These are phyloP conservation scores for Komagataella pastoris DNA, from an alignment of 805 yeast species.

Conservation along the genomic window DNA sequence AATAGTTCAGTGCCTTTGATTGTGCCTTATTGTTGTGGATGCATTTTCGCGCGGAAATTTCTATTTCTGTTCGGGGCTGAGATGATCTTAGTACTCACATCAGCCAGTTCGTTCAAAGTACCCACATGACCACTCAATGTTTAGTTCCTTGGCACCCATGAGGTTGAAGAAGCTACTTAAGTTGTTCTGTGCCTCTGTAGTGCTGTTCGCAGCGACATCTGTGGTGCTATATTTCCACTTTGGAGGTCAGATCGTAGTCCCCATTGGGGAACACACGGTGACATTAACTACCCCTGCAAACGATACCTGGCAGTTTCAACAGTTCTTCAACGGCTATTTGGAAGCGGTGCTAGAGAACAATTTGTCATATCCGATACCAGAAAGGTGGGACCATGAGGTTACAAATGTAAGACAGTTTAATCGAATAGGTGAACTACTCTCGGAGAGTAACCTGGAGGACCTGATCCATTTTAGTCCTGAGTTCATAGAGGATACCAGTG, in stretches of 20 bases:
- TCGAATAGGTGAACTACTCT: slow-evolving; percentile 12
- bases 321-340: slow-evolving; percentile 14
- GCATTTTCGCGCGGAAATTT: not conserved
- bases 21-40: not conserved
- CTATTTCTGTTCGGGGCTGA: not conserved
- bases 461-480: slow-evolving; percentile 17
- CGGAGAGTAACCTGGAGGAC: slow-evolving; percentile 13
- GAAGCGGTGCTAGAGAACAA: slow-evolving; percentile 15
- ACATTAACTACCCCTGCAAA: not conserved
- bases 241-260: not conserved
- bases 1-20: not conserved
- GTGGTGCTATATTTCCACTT: not conserved
- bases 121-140: not conserved
- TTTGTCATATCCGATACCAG: slow-evolving; percentile 16
- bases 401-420: slow-evolving; percentile 18
- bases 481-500: slow-evolving; percentile 17
- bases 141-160: not conserved
- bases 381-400: slow-evolving; percentile 15
- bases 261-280: not conserved
- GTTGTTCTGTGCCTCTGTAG: not conserved
- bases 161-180: not conserved
- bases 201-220: not conserved
- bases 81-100: not conserved
- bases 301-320: not conserved
- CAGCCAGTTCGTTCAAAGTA: not conserved